Evolutionary conservation across 805 yeast species (phyloP).

Genomic region (Phaffomyces opuntiae): DNA sequence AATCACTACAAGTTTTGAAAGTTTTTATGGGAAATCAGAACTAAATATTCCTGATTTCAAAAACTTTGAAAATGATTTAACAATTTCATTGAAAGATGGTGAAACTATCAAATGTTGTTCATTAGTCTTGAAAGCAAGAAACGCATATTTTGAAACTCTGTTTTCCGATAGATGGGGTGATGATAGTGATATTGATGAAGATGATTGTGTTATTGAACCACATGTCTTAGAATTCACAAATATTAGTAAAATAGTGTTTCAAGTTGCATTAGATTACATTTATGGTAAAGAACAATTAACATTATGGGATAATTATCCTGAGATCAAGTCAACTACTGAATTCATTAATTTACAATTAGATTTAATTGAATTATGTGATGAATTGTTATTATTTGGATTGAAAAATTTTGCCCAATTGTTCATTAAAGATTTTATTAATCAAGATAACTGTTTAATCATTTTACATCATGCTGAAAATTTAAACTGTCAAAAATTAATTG

Average conservation of each 20-base stretch:
- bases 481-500: constrained; percentile 47
- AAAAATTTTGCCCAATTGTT: constrained; percentile 55
- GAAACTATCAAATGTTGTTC: constrained; percentile 38
- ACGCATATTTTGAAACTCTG: constrained; percentile 56
- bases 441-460: constrained; percentile 55
- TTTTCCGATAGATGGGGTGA: constrained; percentile 49
- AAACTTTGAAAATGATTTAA: constrained; percentile 30
- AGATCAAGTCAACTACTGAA: constrained; percentile 26
- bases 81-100: constrained; percentile 41
- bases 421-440: constrained; percentile 45
- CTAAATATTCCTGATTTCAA: constrained; percentile 5
- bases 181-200: not conserved
- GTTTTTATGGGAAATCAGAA: not conserved
- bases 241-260: constrained; percentile 36
- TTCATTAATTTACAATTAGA: constrained; percentile 52
- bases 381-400: constrained; percentile 50
- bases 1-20: constrained; percentile 12
- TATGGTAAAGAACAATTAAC: constrained; percentile 44
- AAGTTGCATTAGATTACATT: constrained; percentile 43
- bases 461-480: constrained; percentile 46
- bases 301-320: constrained; percentile 27
- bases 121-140: constrained; percentile 45
- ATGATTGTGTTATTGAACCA: not conserved
- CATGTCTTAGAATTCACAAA: constrained; percentile 36
- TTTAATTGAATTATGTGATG: constrained; percentile 55